phyloP scores from a whole-genome alignment of 768 basidiomycete species.

The Phaeotremella skinneri region DNA sequence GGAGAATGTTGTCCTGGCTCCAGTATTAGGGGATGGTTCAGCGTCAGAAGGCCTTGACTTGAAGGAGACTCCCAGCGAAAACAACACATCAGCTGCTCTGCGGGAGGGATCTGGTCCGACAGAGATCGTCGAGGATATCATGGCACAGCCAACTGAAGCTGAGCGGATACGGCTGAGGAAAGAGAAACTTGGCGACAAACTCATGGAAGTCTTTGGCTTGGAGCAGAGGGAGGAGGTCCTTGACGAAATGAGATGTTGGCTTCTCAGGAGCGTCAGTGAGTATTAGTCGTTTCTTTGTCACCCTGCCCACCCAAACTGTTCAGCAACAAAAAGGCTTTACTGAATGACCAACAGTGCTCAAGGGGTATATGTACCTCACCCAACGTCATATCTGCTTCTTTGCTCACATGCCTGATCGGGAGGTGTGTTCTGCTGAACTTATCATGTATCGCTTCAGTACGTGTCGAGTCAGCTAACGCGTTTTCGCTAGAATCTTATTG shows the following conservation, averaged over 20 bases:
- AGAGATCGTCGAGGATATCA: slow-evolving; percentile 30
- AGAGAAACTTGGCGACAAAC: slow-evolving; percentile 73
- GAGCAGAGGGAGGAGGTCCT: slow-evolving; percentile 78
- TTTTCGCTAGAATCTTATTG: slow-evolving; percentile 69
- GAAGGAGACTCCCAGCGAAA: slow-evolving; percentile 5
- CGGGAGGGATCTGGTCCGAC: slow-evolving; percentile 22
- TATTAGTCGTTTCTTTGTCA: slow-evolving; percentile 29
- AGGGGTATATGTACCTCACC: slow-evolving; percentile 97
- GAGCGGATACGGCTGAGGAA: slow-evolving; percentile 35
- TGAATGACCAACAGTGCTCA: slow-evolving; percentile 64
- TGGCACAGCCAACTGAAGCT: slow-evolving; percentile 11
- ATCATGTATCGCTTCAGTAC: background rate
- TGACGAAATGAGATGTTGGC: slow-evolving; percentile 89
- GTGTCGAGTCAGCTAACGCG: slow-evolving; percentile 8
- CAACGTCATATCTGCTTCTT: slow-evolving; percentile 94
- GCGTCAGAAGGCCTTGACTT: slow-evolving; percentile 2
- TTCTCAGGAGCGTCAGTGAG: slow-evolving; percentile 83
- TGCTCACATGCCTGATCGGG: slow-evolving; percentile 84
- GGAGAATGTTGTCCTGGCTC: slow-evolving; percentile 12
- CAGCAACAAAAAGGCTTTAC: slow-evolving; percentile 1
- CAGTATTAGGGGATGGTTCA: slow-evolving; percentile 12
- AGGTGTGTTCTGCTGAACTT: slow-evolving; percentile 61
- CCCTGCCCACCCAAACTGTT: background rate
- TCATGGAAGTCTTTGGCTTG: slow-evolving; percentile 83
- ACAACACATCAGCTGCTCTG: slow-evolving; percentile 32